These are phyloP conservation scores for Claviceps paspali DNA, from an alignment of 2,329 filamentous ascomycete genomes.

Conservation along the genomic window DNA sequence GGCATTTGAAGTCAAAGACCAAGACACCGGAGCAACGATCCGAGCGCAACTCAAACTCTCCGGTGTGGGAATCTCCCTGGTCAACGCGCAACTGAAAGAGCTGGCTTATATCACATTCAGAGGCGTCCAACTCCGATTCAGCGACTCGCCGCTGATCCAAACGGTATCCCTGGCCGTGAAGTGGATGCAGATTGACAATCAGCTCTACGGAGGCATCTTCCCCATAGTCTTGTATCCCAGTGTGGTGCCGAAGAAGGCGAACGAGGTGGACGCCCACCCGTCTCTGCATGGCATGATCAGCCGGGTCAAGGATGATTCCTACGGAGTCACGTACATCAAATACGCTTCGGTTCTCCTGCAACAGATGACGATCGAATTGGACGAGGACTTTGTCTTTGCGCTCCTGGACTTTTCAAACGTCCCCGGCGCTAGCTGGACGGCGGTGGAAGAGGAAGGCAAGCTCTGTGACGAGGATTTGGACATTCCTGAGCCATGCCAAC, in stretches of 20 bases:
- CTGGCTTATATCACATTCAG: conserved; percentile 86
- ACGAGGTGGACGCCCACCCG: conserved; percentile 90
- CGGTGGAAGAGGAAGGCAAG: conserved; percentile 56
- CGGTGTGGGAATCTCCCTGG: conserved; percentile 80
- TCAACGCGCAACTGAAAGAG: conserved; percentile 85
- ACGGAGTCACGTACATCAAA: conserved; percentile 95
- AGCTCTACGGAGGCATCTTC: conserved; percentile 95
- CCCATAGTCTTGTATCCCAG: conserved; percentile 94
- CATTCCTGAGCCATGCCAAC: conserved; percentile 78
- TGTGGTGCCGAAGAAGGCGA: conserved; percentile 91
- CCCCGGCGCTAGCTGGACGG: conserved; percentile 67
- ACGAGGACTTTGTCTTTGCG: conserved; percentile 96
- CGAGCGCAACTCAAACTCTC: conserved; percentile 76
- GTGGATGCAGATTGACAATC: conserved; percentile 98
- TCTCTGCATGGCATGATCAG: conserved; percentile 87
- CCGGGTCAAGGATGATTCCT: conserved; percentile 93
- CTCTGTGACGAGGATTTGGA: conserved; percentile 82
- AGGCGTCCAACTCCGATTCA: conserved; percentile 81
- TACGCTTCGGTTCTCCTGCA: conserved; percentile 88
- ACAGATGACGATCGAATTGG: conserved; percentile 95
- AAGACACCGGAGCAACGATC: conserved; percentile 79
- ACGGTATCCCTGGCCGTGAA: conserved; percentile 83
- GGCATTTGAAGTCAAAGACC: conserved; percentile 79
- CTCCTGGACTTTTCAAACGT: conserved; percentile 90
- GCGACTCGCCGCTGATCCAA: conserved; percentile 86